These are phyloP conservation scores for Triticum timopheevii DNA, from an alignment of 176 grass and related monocot species.

Conservation along the genomic window DNA sequence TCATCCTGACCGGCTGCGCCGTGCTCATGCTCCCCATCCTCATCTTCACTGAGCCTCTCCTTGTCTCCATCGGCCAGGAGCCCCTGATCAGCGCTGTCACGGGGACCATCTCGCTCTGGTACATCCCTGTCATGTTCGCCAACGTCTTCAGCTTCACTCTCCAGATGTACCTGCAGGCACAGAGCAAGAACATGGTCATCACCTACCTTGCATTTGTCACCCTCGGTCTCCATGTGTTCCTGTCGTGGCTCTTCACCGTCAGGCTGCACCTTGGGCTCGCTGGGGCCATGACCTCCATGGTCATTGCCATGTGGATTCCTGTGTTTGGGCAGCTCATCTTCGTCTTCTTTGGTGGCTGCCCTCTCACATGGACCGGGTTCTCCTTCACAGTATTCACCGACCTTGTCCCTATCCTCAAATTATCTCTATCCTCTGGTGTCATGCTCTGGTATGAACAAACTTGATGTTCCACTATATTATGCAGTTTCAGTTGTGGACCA, in stretches of 20 bases:
- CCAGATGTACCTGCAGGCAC: conserved; percentile 87
- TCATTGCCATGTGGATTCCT: conserved; percentile 61
- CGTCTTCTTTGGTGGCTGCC: conserved; percentile 75
- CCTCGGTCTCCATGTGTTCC: conserved; percentile 49
- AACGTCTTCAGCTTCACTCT: conserved; percentile 60
- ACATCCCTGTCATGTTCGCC: conserved; percentile 66
- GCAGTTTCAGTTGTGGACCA: background rate
- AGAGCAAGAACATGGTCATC: conserved; percentile 76
- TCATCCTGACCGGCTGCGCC: background rate
- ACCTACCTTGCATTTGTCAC: conserved; percentile 56
- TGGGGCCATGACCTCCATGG: conserved; percentile 68
- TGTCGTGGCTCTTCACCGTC: conserved; percentile 51
- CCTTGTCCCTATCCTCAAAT: conserved; percentile 53
- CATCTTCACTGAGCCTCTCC: conserved; percentile 58
- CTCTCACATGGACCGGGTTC: conserved; percentile 74
- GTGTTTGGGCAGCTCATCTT: conserved; percentile 57
- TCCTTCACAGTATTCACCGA: conserved; percentile 45
- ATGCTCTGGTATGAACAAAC: conserved; percentile 74
- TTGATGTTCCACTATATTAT: background rate
- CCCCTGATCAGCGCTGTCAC: conserved; percentile 47
- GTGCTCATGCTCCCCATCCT: conserved; percentile 42
- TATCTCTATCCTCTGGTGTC: conserved; percentile 80
- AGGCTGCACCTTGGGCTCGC: conserved; percentile 40
- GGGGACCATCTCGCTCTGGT: conserved; percentile 53
- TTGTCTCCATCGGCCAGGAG: conserved; percentile 58